Base-by-base conservation (phyloP, 1,284 basidiomycete species). In the Termitomyces sp. region DNA sequence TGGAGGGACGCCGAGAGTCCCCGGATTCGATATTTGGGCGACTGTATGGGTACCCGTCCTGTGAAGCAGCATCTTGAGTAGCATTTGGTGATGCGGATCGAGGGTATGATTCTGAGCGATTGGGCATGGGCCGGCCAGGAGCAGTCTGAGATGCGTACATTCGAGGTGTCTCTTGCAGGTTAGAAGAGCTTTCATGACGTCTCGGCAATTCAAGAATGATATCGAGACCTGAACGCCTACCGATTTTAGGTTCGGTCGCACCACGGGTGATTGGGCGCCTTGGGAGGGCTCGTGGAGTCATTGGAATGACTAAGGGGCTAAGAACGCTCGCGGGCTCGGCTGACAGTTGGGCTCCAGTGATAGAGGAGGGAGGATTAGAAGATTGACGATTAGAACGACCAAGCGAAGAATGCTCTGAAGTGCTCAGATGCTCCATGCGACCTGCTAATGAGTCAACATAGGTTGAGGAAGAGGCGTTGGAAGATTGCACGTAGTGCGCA, bases 281-380 rank as follows among this genome's bases (percentile, higher is more conserved):
- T 56, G 31, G 55, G 57, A 39, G 42, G 43, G 69, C 63, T 52
- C 64, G 68, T 10, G 72, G 71, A 3, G 69, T 70, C n/a, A 63
- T 64, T n/a, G 64, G 59, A 16, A 74, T 65, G 5, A 79, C 60
- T 24, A 83, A 66, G 0, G 80, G 81, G 54, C 74, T 79, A 26
- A 86, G 71, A n/a, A 82, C 70, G 40, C 66, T 74, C 10, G 68
- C 59, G 1, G 83, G 74, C 57, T 86, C 84, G 24, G 85, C 83
- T 6, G 79, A 72, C 49, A 83, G 70, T 18, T 69, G 35, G 24
- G 70, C 61, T 47, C 66, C 68, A 30, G 57, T 66, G 50, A 73
- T 59, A 51, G 63, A 72, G 37, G 56, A 66, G 9, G 50, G 41
- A 7, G 57, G 52, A 37, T 30, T 50, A 28, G 70, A 70, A 9